These are phyloP conservation scores for Thalassiosira profunda DNA, from an alignment of 108 stramenopile species.

Conservation along the genomic window DNA sequence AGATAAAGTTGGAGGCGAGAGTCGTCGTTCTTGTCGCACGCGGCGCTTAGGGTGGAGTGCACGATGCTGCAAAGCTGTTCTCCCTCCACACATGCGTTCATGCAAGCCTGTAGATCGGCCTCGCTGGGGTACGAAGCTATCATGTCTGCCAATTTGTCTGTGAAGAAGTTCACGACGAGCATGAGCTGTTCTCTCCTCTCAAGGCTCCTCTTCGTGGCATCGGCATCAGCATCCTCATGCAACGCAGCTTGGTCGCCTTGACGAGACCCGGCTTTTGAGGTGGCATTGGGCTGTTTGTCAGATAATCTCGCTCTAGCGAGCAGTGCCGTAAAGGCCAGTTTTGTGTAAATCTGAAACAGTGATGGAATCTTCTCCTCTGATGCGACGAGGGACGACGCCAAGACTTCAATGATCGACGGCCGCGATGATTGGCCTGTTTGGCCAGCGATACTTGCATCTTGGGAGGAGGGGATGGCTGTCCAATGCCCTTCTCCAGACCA, in stretches of 20 bases:
- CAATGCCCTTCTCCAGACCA: neutral
- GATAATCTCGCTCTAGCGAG: slow-evolving; percentile 8
- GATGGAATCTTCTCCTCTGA: slow-evolving; percentile 24
- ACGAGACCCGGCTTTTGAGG: neutral
- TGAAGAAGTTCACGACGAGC: slow-evolving; percentile 28
- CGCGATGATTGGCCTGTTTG: no score
- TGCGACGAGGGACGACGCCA: slow-evolving; percentile 24
- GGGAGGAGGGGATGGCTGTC: neutral
- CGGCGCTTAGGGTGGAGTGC: neutral
- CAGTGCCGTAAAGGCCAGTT: slow-evolving; percentile 22
- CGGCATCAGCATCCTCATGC: neutral
- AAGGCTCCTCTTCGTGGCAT: neutral
- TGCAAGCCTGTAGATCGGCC: neutral
- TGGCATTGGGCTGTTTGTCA: no score
- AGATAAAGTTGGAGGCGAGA: slow-evolving; percentile 8
- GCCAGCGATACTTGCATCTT: no score
- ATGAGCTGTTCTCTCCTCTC: slow-evolving; percentile 11
- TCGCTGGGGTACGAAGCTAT: neutral
- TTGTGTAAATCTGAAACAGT: slow-evolving; percentile 27
- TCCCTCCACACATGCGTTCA: neutral
- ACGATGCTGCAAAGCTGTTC: slow-evolving; percentile 1
- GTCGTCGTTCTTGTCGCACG: neutral
- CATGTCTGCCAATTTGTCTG: slow-evolving; percentile 33
- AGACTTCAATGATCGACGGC: slow-evolving; percentile 45
- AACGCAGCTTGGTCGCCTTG: no score